Base-by-base conservation (phyloP, 106 monocot genomes). In the Dioscorea zingiberensis region DNA sequence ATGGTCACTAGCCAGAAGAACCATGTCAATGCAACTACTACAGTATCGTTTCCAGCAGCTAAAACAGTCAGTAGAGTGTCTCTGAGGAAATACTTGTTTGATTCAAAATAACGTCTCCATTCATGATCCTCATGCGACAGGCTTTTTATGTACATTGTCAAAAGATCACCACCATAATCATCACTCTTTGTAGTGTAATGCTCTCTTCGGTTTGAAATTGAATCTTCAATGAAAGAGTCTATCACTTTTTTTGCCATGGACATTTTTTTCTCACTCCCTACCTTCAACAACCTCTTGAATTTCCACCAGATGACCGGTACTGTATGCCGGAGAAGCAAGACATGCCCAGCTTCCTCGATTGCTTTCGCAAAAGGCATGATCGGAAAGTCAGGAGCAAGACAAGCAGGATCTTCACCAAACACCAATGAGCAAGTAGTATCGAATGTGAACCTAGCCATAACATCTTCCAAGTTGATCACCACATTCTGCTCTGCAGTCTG, bases 21-120 rank as follows among this genome's bases (percentile, higher is more conserved):
- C 88, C 93, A 93, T 2, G 93, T 10, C 14, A 88, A 72, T 14
- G 76, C 80, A 16, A 68, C 70, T 7, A 71, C 76, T 5, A 78
- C 77, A 0, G 87, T 84, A 80, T 87, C 92, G 14, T 84, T 65
- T 2, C 87, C 92, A 1, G 92, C 92, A 13, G 82, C 55, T 74
- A 92, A 67, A 11, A 92, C 24, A 47, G 72, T 87, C 54, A 85
- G 17, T 3, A 64, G 46, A 1, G 70, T 81, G 73, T 84, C 89
- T n/a, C 85, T 45, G 1, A 89, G 76, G 60, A 79, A n/a, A n/a
- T n/a, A 85, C 64, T 58, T 76, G 17, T 79, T 48, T 5, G 49
- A 45, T 30, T 7, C 7, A 3, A n/a, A 23, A 46, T 2, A 3
- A n/a, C n/a, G n/a, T 11, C 7, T 22, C 5, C 27, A 22, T 15